phyloP scores from a whole-genome alignment of 495 filamentous ascomycete species.

The Neurospora sp. region DNA sequence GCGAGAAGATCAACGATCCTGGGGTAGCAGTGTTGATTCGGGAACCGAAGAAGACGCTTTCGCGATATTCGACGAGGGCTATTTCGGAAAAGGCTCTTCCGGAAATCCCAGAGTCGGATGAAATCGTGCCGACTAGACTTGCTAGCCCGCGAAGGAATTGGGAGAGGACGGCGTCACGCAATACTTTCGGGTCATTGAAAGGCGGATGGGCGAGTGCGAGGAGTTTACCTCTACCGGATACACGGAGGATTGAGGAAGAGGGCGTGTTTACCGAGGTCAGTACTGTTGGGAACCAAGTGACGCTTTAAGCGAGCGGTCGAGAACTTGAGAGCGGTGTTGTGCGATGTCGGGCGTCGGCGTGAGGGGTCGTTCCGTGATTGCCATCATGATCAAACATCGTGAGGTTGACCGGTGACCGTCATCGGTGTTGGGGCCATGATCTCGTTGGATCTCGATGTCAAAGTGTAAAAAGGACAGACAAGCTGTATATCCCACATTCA shows the following conservation, averaged over 20 bases:
- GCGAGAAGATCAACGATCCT: slow-evolving; percentile 19
- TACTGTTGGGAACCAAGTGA: background rate
- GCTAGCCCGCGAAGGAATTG: background rate
- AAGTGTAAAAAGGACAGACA: background rate
- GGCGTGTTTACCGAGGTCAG: background rate
- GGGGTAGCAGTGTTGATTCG: slow-evolving; percentile 5
- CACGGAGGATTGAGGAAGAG: background rate
- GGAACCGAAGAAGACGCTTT: slow-evolving; percentile 3
- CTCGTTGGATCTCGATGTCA: background rate
- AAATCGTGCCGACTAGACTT: background rate
- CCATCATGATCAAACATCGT: background rate
- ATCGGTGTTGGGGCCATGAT: background rate
- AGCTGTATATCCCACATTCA: background rate
- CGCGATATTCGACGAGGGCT: slow-evolving; percentile 2
- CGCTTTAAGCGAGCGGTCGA: background rate
- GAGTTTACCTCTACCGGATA: background rate
- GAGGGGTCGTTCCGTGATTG: background rate
- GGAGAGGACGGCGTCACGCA: background rate
- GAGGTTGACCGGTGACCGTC: background rate
- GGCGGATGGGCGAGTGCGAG: background rate
- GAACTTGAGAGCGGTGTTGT: background rate
- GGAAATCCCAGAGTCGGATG: background rate
- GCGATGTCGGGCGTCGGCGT: background rate
- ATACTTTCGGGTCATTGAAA: background rate
- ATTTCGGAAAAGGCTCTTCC: background rate